Base-by-base conservation (phyloP, 2,329 filamentous ascomycete genomes). In the Xylaria sp. region DNA sequence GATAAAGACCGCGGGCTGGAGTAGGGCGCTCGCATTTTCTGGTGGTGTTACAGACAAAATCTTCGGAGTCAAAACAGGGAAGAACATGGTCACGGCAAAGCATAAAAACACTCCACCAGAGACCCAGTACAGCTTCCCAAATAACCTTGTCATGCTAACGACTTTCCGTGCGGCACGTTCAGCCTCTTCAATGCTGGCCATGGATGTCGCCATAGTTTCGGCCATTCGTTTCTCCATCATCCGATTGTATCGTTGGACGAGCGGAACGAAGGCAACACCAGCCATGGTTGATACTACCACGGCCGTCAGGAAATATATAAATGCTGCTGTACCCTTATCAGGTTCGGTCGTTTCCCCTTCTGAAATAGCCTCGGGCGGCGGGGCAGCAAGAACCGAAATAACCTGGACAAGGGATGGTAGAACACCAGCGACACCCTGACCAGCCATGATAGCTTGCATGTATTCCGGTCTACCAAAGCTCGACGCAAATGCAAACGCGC, bases 381-480 rank as follows among this genome's bases (percentile, higher is more conserved):
- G 76, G 50, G 93, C 84, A 39, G 89, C 86, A 12, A 97, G 84
- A 13, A 97, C 94, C 1, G 93, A 92, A 52, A 92, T 79, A 72
- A 98, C 95, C 80, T 98, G 94, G 1, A 93, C 93, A 56, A 76
- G 85, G 56, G 93, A 91, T 0, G 96, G 96, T 3, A 98, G 83
- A 10, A 99, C 94, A 34, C 96, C 96, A 0, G 96, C 94, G 4
- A 99, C 85, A 36, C 91, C 95, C 80, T 99, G 96, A 1, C 96
- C 96, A 3, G 91, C 90, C 94, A 99, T 98, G 79, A 98, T 94
- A 28, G 91, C 95, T 80, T 98, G 95, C 63, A 93, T 97, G 79
- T 98, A 99, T 79, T 96, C 93, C 23, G 91, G 88, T 60, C 92
- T 85, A 41, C 91, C 93, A 76, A 97, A 98, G 60, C 93, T 91